Evolutionary conservation across 176 grass and related monocot genomes (phyloP).

Genomic region (Avena sativa): DNA sequence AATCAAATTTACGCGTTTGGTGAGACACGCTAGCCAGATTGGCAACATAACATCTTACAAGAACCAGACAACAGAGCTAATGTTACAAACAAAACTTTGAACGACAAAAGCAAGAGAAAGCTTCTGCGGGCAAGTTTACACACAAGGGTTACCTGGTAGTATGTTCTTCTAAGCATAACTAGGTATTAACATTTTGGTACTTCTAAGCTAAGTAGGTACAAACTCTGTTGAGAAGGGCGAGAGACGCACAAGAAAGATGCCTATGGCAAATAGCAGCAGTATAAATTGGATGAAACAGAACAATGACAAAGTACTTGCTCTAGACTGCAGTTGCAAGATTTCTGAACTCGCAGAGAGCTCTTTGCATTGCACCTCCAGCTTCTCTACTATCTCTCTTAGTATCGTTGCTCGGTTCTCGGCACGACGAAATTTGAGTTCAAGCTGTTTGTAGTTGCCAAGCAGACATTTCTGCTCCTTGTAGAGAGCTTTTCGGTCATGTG

Average conservation of each 20-base stretch:
- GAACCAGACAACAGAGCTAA: neutral
- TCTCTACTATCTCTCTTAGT: constrained; percentile 54
- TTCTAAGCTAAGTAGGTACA: constrained; percentile 69
- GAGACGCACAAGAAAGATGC: constrained; percentile 58
- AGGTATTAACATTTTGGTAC: constrained; percentile 48
- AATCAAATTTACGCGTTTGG: neutral
- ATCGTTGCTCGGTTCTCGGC: constrained; percentile 44
- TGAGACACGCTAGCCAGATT: neutral
- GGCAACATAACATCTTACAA: neutral
- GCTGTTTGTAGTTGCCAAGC: constrained; percentile 47
- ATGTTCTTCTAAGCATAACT: constrained; percentile 43
- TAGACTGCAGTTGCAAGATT: constrained; percentile 59
- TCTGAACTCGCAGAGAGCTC: constrained; percentile 51
- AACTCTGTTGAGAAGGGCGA: constrained; percentile 48
- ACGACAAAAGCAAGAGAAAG: constrained; percentile 22
- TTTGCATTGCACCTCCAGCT: constrained; percentile 52
- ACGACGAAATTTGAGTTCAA: constrained; percentile 46
- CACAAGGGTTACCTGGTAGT: neutral
- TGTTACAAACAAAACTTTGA: constrained; percentile 14
- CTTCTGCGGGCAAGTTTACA: constrained; percentile 28
- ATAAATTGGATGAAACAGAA: constrained; percentile 69
- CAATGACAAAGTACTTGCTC: constrained; percentile 54
- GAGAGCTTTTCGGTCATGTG: constrained; percentile 56
- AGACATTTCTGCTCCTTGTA: constrained; percentile 56
- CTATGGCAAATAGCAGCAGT: constrained; percentile 53